Percentiles rank a stretch among this genome's conserved stretches.
Evolutionary conservation across 2,329 filamentous ascomycete genomes (phyloP).

Genomic region (Pyricularia grisea): DNA sequence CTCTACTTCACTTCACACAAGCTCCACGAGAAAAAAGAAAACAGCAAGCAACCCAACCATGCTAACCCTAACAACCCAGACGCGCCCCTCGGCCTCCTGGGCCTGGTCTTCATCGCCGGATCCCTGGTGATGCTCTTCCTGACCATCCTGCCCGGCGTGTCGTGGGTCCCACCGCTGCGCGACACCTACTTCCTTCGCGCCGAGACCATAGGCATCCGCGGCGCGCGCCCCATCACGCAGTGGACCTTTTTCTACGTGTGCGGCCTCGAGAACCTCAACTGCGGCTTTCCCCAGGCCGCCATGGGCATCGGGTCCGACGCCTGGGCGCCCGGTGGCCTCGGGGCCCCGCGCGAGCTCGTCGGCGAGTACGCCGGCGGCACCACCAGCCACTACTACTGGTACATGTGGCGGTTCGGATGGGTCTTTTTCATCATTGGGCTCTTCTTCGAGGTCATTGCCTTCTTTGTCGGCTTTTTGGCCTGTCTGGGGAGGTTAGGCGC

Average conservation of each 20-base stretch:
- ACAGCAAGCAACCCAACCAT: background rate
- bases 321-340: slow-evolving; percentile 39
- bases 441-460: slow-evolving; percentile 62
- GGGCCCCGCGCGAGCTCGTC: slow-evolving; percentile 33
- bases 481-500: slow-evolving; percentile 63
- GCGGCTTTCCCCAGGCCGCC: slow-evolving; percentile 52
- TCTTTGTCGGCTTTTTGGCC: slow-evolving; percentile 60
- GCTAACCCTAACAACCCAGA: slow-evolving; percentile 18
- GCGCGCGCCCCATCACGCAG: slow-evolving; percentile 55
- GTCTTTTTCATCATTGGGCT: slow-evolving; percentile 81
- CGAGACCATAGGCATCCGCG: slow-evolving; percentile 62
- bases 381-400: slow-evolving; percentile 58
- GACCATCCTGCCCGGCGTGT: slow-evolving; percentile 46
- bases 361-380: slow-evolving; percentile 45
- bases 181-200: slow-evolving; percentile 80
- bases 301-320: slow-evolving; percentile 60
- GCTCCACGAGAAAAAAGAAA: background rate
- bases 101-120: slow-evolving; percentile 37
- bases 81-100: slow-evolving; percentile 29
- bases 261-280: slow-evolving; percentile 53
- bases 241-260: slow-evolving; percentile 93
- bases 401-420: slow-evolving; percentile 87
- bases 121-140: slow-evolving; percentile 48
- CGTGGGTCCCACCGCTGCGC: slow-evolving; percentile 47
- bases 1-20: background rate